A percentile compares a stretch with the other conserved stretches of the same genome.
Conservation (phyloP, 495 filamentous ascomycete species). For the Tuber calosporum region DNA sequence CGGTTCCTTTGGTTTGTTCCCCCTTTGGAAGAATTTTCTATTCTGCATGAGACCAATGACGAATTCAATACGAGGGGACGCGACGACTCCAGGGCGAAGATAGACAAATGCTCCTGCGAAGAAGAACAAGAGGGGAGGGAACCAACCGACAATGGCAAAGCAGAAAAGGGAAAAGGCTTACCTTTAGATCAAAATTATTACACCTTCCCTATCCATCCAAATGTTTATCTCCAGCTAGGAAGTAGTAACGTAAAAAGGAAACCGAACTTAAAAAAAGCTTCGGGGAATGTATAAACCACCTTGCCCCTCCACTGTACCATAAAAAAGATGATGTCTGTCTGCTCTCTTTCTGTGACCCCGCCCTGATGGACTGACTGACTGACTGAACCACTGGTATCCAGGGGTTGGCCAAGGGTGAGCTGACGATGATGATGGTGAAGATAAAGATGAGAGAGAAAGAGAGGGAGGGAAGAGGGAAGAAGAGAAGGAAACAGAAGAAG, state of each 20-base stretch:
- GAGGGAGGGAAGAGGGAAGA: neutral
- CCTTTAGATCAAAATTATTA: neutral
- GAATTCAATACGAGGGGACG: conserved; percentile 1
- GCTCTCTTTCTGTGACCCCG: neutral
- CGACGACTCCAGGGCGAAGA: neutral
- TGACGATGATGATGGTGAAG: neutral
- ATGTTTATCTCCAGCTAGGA: neutral
- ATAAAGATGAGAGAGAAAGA: neutral
- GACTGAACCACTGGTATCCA: neutral
- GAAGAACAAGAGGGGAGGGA: neutral
- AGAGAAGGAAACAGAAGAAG: neutral
- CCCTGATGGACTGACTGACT: neutral
- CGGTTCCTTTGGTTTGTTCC: neutral
- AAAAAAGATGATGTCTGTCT: neutral
- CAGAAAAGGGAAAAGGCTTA: neutral
- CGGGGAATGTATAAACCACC: neutral
- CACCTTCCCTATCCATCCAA: neutral
- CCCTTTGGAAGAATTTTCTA: neutral
- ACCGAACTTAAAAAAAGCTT: neutral
- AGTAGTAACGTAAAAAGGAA: neutral
- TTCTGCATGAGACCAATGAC: conserved; percentile 1
- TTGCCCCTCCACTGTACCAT: neutral
- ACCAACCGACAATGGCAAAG: neutral
- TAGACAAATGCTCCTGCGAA: neutral
- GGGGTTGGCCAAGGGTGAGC: neutral